Conservation (phyloP, 208 protist genomes). For the Wallacemonas sp. region DNA sequence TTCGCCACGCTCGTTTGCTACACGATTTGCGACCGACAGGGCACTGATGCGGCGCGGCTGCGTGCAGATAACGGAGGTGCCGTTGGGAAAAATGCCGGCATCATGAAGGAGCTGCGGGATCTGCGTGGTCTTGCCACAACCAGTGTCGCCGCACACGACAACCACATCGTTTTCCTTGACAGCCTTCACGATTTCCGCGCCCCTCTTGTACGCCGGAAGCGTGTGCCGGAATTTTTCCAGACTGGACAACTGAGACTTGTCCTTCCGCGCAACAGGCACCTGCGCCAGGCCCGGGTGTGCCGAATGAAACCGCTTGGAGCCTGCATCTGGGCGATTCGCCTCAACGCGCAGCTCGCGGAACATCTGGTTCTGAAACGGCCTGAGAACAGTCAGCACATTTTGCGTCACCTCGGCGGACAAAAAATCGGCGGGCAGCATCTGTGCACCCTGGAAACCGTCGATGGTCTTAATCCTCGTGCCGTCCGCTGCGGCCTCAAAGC, state of each 20-base stretch:
- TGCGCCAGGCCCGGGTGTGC: conserved; percentile 40
- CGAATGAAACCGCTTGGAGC: conserved; percentile 36
- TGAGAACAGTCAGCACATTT: conserved; percentile 28
- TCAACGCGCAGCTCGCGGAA: conserved; percentile 42
- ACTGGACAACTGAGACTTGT: conserved; percentile 11
- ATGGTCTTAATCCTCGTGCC: conserved; percentile 62
- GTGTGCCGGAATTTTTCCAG: conserved; percentile 60
- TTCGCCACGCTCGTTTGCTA: conserved; percentile 86
- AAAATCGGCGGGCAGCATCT: conserved; percentile 52
- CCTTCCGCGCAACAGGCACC: neutral
- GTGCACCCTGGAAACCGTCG: conserved; percentile 81
- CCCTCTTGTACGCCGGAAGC: conserved; percentile 57
- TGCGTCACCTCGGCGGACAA: conserved; percentile 29
- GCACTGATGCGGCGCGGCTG: conserved; percentile 92
- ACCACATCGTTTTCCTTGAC: conserved; percentile 67
- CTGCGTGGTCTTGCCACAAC: conserved; percentile 98
- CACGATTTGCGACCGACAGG: conserved; percentile 88
- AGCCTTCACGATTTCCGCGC: conserved; percentile 55
- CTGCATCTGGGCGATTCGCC: conserved; percentile 20
- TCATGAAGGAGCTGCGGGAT: conserved; percentile 88
- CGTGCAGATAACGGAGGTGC: conserved; percentile 77
- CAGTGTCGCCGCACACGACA: conserved; percentile 96
- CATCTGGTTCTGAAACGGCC: conserved; percentile 51
- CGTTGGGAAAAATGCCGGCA: conserved; percentile 57
- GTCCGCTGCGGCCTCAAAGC: conserved; percentile 35